phyloP scores from a whole-genome alignment of 164 flowering plant genomes.

The Echeveria elegans region DNA sequence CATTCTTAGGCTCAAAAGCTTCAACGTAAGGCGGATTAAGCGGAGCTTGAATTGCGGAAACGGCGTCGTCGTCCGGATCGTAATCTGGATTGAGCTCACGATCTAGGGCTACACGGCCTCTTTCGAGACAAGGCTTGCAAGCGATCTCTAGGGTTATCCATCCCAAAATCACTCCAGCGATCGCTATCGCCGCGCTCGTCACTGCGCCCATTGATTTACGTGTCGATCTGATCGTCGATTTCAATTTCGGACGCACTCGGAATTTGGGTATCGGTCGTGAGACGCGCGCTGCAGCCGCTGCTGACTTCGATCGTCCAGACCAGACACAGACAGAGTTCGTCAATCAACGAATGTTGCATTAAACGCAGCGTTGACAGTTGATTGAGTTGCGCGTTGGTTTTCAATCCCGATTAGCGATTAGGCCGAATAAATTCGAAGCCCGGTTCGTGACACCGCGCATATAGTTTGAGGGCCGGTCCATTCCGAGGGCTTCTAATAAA shows the following conservation, averaged over 20 bases:
- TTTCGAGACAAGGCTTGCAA: constrained; percentile 93
- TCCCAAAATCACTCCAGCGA: constrained; percentile 60
- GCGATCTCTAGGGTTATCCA: constrained; percentile 92
- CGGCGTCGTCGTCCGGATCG: constrained; percentile 82
- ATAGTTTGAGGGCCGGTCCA: too few relatives aligned
- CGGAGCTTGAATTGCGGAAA: constrained; percentile 33
- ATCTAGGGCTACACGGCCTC: constrained; percentile 86
- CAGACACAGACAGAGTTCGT: too few relatives aligned
- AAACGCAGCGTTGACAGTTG: not conserved
- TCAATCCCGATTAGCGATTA: too few relatives aligned
- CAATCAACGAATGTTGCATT: not conserved
- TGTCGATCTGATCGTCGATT: not conserved
- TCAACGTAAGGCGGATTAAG: constrained; percentile 24
- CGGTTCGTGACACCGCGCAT: too few relatives aligned
- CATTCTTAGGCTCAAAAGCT: not conserved
- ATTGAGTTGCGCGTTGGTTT: too few relatives aligned
- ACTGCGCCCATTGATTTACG: constrained; percentile 56
- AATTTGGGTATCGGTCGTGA: not conserved
- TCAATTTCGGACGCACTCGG: not conserved
- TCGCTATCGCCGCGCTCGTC: constrained; percentile 70
- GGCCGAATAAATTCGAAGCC: too few relatives aligned
- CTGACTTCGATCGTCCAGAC: not conserved
- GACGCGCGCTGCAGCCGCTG: not conserved
- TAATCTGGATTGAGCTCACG: constrained; percentile 75
- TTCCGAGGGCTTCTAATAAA: too few relatives aligned